These are phyloP conservation scores for Sporisorium sorghi DNA, from an alignment of 1,284 basidiomycete species.

Conservation along the genomic window DNA sequence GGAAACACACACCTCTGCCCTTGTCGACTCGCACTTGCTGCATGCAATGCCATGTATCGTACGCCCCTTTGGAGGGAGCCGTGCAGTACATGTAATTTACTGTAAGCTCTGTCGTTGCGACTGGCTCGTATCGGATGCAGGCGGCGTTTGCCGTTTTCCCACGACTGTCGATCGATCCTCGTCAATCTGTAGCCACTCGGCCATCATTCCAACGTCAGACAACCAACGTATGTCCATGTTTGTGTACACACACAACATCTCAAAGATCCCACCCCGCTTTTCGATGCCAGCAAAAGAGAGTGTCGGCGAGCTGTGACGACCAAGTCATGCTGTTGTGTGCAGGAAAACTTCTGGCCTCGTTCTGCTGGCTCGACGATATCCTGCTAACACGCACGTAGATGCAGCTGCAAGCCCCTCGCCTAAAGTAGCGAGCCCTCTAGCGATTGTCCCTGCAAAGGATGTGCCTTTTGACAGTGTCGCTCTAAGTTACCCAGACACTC, in stretches of 20 bases:
- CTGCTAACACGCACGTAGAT: no score
- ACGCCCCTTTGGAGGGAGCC: not conserved
- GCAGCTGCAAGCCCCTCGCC: constrained; percentile 27
- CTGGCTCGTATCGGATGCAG: not conserved
- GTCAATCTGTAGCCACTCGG: constrained; percentile 19
- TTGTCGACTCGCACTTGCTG: no score
- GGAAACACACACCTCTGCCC: not conserved
- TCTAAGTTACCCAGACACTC: not conserved
- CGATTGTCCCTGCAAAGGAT: constrained; percentile 22
- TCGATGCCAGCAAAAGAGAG: not conserved
- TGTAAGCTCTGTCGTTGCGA: not conserved
- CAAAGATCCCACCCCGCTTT: not conserved
- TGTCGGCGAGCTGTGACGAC: not conserved
- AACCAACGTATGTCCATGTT: no score
- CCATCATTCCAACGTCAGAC: constrained; percentile 12
- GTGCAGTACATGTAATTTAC: not conserved
- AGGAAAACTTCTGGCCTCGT: no score
- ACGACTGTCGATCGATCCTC: constrained; percentile 25
- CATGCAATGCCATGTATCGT: not conserved
- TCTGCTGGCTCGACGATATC: no score
- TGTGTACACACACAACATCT: not conserved
- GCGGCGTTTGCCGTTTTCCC: constrained; percentile 5
- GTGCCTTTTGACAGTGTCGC: not conserved
- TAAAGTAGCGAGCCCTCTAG: constrained; percentile 6
- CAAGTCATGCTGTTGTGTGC: no score